Base-by-base conservation (phyloP, 148 eudicot genomes). In the Vaccinium corymbosum region DNA sequence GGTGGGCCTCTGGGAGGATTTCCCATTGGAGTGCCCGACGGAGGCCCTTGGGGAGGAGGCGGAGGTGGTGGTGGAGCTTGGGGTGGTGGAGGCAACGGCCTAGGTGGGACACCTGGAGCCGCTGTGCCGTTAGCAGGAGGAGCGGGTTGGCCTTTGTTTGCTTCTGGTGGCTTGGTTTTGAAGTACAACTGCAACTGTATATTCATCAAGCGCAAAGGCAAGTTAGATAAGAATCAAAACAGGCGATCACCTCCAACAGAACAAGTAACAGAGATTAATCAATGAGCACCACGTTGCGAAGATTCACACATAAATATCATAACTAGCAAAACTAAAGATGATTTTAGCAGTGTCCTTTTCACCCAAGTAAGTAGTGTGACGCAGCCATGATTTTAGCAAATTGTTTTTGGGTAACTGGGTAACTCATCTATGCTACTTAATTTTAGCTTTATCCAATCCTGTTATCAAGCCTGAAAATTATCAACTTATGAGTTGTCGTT, bases 181-280 rank as follows among this genome's bases (percentile, higher is more conserved):
- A 97, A 97, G 85, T 97, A 97, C 57, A 97, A 88, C 80, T 97
- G 99, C 92, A 97, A 85, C 98, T 96, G 97, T 78, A 88, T 1
- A 80, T 83, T 51, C 66, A 72, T 61, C 12, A 16, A 68, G 55
- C 50, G 38, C 53, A 55, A 1, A 84, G 49, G 14, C 76, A 29
- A 17, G 51, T 85, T 32, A 81, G 79, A 83, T 56, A 80, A 27
- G 52, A 66, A 59, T 80, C 20, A 59, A 52, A 82, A 72, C 38
- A 82, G 13, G 4, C 11, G 27, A 29, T 64, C 77, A 82, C 19
- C 52, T 20, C 17, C 52, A 9, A 19, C 22, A 82, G 73, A 68
- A 29, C 52, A 42, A 73, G 52, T n/a, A 55, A 35, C 52, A 52
- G 35, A n/a, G 13, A 82, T 19, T 10, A 59, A 59, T 59, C 17